Conservation (phyloP, 1,284 basidiomycete species). For the Microbotryomycetes sp. region DNA sequence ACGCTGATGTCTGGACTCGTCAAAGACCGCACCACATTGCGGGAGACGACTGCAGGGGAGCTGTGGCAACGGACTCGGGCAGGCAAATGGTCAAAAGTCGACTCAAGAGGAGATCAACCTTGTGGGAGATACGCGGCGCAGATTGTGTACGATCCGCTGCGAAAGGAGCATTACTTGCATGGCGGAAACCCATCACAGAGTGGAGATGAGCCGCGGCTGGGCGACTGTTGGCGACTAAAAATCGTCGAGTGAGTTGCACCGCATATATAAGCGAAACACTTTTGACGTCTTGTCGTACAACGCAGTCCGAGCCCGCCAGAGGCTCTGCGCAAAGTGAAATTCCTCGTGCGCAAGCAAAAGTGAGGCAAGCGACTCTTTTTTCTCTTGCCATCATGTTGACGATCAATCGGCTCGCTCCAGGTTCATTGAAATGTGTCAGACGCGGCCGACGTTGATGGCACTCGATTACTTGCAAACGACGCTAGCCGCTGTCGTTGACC, state of each 20-base stretch:
- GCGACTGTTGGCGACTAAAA: constrained; percentile 40
- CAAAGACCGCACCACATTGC: neutral
- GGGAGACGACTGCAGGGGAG: constrained; percentile 1
- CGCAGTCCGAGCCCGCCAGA: constrained; percentile 36
- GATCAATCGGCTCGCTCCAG: neutral
- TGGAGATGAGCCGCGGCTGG: constrained; percentile 28
- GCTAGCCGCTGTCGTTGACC: constrained; percentile 39
- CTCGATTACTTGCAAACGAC: constrained; percentile 41
- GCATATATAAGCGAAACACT: neutral
- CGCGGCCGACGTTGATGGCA: constrained; percentile 36
- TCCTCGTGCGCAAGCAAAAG: constrained; percentile 39
- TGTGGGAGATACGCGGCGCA: constrained; percentile 28
- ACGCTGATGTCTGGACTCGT: constrained; percentile 38
- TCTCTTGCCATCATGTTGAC: neutral
- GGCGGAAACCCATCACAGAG: constrained; percentile 39
- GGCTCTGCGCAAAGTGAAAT: constrained; percentile 38
- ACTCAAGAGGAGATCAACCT: constrained; percentile 11
- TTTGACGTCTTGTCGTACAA: neutral
- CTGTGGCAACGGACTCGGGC: neutral
- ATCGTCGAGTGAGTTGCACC: constrained; percentile 30
- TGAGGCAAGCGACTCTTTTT: constrained; percentile 3
- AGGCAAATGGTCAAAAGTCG: constrained; percentile 27
- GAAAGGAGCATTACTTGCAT: constrained; percentile 39
- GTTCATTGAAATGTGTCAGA: constrained; percentile 33
- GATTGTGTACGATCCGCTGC: constrained; percentile 39